Conservation (phyloP, 2,329 filamentous ascomycete species). For the Incumbomyces lentus region DNA sequence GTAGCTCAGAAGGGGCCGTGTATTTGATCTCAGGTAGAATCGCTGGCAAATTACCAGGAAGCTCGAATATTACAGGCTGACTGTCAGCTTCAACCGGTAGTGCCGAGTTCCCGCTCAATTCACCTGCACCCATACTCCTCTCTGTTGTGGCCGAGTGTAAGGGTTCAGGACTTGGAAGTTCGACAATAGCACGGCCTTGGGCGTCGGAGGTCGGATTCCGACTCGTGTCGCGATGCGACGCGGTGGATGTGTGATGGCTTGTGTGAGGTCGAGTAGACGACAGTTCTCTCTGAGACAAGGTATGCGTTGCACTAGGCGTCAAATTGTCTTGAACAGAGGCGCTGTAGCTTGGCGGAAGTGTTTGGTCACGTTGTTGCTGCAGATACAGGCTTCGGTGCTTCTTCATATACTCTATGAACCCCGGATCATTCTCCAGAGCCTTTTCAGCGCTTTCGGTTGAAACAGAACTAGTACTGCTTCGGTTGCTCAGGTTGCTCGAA, state of each 20-base stretch:
- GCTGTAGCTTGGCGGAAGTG: not conserved
- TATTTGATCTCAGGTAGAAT: not conserved
- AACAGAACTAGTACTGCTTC: not conserved
- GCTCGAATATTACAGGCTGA: not conserved
- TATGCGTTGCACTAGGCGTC: not conserved
- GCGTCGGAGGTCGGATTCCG: too few species aligned
- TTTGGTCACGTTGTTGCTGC: not conserved
- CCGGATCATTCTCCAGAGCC: constrained; percentile 3
- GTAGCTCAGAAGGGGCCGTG: not conserved
- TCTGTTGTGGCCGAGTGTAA: not conserved
- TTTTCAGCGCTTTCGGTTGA: not conserved
- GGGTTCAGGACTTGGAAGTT: too few species aligned
- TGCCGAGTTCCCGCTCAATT: too few species aligned
- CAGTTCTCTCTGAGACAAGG: not conserved
- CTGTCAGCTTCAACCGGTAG: not conserved
- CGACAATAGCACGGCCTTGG: too few species aligned
- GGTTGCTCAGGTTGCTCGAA: not conserved
- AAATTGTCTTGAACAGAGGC: not conserved
- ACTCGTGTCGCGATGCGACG: too few species aligned
- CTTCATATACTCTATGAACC: constrained; percentile 4
- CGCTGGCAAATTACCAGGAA: constrained; percentile 2
- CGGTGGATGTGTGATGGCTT: not conserved
- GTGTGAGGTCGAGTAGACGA: not conserved
- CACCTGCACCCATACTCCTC: not conserved
- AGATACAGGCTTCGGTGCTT: constrained; percentile 1